Evolutionary conservation across 352 stramenopile genomes (phyloP).

Genomic region (Phytophthora brassicae): DNA sequence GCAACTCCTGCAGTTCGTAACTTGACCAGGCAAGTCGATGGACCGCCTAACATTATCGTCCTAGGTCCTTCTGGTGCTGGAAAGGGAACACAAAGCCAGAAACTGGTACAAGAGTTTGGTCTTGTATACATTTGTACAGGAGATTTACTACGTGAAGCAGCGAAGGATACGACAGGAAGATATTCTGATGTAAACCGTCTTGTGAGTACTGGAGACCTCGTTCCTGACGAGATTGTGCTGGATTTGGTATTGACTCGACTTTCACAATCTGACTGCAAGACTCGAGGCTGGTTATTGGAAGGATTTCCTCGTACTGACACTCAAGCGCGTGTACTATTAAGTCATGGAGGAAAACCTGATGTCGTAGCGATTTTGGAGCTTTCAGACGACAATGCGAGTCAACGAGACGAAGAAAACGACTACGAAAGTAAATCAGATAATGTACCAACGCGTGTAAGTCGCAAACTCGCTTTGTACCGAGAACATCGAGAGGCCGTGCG

Average conservation of each 20-base stretch:
- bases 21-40: constrained; percentile 1
- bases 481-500: constrained; percentile 78
- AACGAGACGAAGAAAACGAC: constrained; percentile 77
- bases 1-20: constrained; percentile 5
- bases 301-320: constrained; percentile 92
- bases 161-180: constrained; percentile 60
- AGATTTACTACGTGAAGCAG: constrained; percentile 90
- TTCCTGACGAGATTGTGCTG: constrained; percentile 94
- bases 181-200: constrained; percentile 80
- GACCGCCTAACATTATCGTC: constrained; percentile 79
- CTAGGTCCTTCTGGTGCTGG: constrained; percentile 91
- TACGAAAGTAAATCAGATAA: constrained; percentile 41
- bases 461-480: constrained; percentile 78
- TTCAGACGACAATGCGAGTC: constrained; percentile 83
- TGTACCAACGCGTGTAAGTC: constrained; percentile 9
- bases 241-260: constrained; percentile 83
- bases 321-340: constrained; percentile 88
- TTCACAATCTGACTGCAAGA: constrained; percentile 79
- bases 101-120: constrained; percentile 84
- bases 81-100: constrained; percentile 95
- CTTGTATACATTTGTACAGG: constrained; percentile 93
- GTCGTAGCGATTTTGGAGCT: constrained; percentile 92
- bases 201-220: constrained; percentile 86
- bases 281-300: constrained; percentile 93
- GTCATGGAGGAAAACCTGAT: constrained; percentile 78